A percentile compares a stretch with the other conserved stretches of the same genome.
These are phyloP conservation scores for Lichina pygmaea DNA, from an alignment of 495 filamentous ascomycete species.

Conservation along the genomic window DNA sequence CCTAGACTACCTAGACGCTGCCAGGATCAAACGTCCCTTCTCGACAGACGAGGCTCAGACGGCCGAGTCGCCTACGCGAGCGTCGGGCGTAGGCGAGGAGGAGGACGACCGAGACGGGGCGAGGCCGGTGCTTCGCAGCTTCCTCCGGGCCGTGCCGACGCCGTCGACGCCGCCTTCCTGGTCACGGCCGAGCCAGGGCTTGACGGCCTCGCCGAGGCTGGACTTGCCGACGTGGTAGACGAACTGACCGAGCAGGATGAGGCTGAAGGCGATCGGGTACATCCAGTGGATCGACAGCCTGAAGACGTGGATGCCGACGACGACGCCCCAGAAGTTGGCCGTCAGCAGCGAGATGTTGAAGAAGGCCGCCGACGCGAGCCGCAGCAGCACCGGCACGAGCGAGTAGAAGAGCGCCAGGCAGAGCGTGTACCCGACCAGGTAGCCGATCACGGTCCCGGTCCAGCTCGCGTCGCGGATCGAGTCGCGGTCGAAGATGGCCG, in stretches of 20 bases:
- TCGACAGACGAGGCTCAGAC: too few relatives aligned
- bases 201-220: conserved; percentile 63
- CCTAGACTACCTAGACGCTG: too few relatives aligned
- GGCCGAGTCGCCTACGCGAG: too few relatives aligned
- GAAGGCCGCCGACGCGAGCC: conserved; percentile 73
- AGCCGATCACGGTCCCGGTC: conserved; percentile 46
- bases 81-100: too few relatives aligned
- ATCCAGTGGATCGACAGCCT: conserved; percentile 56
- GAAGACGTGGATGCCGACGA: conserved; percentile 73
- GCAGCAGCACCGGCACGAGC: conserved; percentile 61
- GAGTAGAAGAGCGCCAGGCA: conserved; percentile 66
- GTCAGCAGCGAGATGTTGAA: conserved; percentile 91
- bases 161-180: conserved; percentile 65
- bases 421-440: conserved; percentile 67
- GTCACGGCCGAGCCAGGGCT: conserved; percentile 76
- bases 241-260: conserved; percentile 60
- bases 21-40: too few relatives aligned
- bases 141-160: conserved; percentile 65
- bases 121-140: conserved; percentile 24
- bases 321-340: conserved; percentile 88
- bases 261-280: conserved; percentile 86
- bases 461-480: conserved; percentile 39
- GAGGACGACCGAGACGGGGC: too few relatives aligned
- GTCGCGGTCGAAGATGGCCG: conserved; percentile 63
- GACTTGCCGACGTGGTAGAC: conserved; percentile 61